Evolutionary conservation across 768 basidiomycete species (phyloP), one percentile per base, ranked within the genome.

Genomic region (Amanita exitialis): DNA sequence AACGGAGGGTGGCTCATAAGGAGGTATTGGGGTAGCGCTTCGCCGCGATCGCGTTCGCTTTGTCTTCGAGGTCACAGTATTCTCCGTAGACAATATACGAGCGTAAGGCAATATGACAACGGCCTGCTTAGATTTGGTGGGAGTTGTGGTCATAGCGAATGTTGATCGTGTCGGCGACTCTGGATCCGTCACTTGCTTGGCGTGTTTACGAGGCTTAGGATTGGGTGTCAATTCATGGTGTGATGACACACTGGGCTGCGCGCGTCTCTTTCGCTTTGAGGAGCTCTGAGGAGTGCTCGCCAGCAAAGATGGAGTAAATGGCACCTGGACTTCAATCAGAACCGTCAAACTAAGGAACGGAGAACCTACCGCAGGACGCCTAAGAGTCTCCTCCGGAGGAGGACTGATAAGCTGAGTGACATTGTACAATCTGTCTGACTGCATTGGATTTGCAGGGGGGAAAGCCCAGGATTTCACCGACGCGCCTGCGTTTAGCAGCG

Each of bases 1-100:
- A 51, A 83, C 83, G 0, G 60, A 52, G 0, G 84, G 84, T 0
- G 83, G 83, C 55, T 84, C 82, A 58, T 86, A 86, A 0, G 70
- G 69, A 0, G 78, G 77, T 37, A 75, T 70, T 0, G 82, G 83
- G 2, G 82, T 83, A 1, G 68, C 66, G 45, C 75, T 79, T 16
- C 76, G 68, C 15, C 75, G 60, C 0, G 62, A 48, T 23, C 63
- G 58, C 10, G 62, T 57, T 58, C 57, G 56, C 20, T 59, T 49
- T 48, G 52, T 44, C 6, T 63, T 60, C 2, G 67, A 44, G 3
- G 68, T 68, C 10, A 69, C 74, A 27, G 77, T 56, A 53, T 67
- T 79, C 59, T 77, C 74, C 20, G 78, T 76, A 36, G 74, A 62
- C 12, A 72, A 73, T 50, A 79, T 78, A n/a, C 52, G 43, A n/a